Conservation (phyloP, 2,329 filamentous ascomycete genomes). For the Fusarium neocosmosporiellum region DNA sequence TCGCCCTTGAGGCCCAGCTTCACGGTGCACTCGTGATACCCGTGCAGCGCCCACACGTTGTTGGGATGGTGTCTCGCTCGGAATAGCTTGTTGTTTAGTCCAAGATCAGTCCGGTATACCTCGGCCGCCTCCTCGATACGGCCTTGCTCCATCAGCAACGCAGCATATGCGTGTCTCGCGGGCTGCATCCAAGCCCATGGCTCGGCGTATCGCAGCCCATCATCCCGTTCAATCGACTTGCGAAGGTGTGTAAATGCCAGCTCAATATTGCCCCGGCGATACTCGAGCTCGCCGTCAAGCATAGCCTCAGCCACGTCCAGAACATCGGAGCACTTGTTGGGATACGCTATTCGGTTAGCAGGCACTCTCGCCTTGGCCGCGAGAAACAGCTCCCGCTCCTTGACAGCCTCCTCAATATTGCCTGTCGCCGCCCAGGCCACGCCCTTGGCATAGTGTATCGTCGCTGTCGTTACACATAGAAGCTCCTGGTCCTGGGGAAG, state of each 20-base stretch:
- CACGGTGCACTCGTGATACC: slow-evolving; percentile 74
- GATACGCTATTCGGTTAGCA: slow-evolving; percentile 70
- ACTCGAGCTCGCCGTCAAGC: slow-evolving; percentile 78
- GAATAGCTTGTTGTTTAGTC: slow-evolving; percentile 66
- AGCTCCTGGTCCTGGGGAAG: slow-evolving; percentile 67
- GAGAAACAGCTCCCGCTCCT: slow-evolving; percentile 61
- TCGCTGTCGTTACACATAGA: slow-evolving; percentile 75
- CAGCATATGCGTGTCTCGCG: slow-evolving; percentile 74
- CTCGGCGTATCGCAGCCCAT: slow-evolving; percentile 74
- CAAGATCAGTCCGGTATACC: slow-evolving; percentile 70
- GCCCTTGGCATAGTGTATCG: slow-evolving; percentile 74
- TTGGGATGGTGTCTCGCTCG: slow-evolving; percentile 73
- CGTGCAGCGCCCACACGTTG: slow-evolving; percentile 80
- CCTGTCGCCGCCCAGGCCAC: slow-evolving; percentile 71
- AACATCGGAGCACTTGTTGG: slow-evolving; percentile 73
- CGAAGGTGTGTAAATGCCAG: slow-evolving; percentile 68
- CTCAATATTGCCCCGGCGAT: slow-evolving; percentile 69
- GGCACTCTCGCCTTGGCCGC: slow-evolving; percentile 63
- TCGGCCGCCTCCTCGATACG: slow-evolving; percentile 63
- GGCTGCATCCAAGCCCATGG: slow-evolving; percentile 84
- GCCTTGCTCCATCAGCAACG: slow-evolving; percentile 73
- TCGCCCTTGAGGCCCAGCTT: slow-evolving; percentile 57
- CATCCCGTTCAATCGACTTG: slow-evolving; percentile 66
- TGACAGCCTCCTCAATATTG: slow-evolving; percentile 61
- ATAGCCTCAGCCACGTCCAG: slow-evolving; percentile 70